These are phyloP conservation scores for Tetracladium setigerum DNA, from an alignment of 495 filamentous ascomycete species.

Conservation along the genomic window DNA sequence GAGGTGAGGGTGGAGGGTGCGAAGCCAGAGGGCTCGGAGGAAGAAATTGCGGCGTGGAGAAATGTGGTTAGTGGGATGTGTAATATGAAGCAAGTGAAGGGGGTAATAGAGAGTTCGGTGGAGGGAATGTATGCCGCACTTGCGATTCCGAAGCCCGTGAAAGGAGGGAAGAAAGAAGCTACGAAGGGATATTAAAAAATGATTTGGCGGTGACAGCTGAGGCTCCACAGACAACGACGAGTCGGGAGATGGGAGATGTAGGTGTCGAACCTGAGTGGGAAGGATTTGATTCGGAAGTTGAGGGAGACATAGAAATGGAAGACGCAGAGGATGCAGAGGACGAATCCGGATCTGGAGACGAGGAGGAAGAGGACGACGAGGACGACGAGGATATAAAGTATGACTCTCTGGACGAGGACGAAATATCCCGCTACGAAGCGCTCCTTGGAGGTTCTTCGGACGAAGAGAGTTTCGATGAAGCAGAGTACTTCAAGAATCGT, in stretches of 20 bases:
- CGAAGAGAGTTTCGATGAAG: conserved; percentile 21
- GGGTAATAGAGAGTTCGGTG: conserved; percentile 54
- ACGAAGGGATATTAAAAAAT: conserved; percentile 10
- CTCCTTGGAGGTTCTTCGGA: conserved; percentile 26
- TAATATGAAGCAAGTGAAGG: conserved; percentile 67
- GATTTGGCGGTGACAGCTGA: conserved; percentile 10
- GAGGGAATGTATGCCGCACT: conserved; percentile 53
- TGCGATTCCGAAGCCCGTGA: conserved; percentile 36
- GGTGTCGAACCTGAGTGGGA: conserved; percentile 16
- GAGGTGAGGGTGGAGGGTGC: conserved; percentile 40
- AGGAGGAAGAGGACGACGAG: conserved; percentile 19
- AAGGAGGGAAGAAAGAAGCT: conserved; percentile 24
- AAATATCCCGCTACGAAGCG: conserved; percentile 23
- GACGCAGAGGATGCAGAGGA: conserved; percentile 4
- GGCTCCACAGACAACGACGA: conserved; percentile 11
- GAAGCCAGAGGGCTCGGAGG: conserved; percentile 35
- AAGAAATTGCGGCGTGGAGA: conserved; percentile 37
- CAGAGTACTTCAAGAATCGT: conserved; percentile 10
- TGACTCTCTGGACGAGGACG: conserved; percentile 27
- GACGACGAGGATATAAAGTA: conserved; percentile 8
- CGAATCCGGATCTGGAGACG: conserved; percentile 3
- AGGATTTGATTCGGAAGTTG: conserved; percentile 15
- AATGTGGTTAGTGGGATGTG: conserved; percentile 81
- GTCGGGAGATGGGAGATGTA: conserved; percentile 4
- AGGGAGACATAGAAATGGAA: conserved; percentile 14